A percentile compares a stretch with the other conserved stretches of the same genome.
phyloP scores from a whole-genome alignment of 805 yeast species.

The Martiniozyma abietophila region DNA sequence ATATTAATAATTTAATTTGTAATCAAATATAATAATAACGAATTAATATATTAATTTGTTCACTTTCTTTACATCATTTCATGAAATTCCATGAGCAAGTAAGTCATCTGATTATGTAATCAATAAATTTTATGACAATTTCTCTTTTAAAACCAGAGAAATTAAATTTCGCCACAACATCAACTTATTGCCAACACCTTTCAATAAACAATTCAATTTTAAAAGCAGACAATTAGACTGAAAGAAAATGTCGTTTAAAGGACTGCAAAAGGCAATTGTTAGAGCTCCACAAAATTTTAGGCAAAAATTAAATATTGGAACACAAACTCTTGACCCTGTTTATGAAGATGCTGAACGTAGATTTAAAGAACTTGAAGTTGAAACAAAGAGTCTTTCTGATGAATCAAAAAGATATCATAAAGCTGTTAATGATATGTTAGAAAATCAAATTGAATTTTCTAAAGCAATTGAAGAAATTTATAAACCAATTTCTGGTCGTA shows the following conservation, averaged over 20 bases:
- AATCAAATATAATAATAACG: too few species aligned
- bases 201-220: too few species aligned
- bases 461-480: slow-evolving; percentile 91
- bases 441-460: slow-evolving; percentile 91
- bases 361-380: slow-evolving; percentile 83
- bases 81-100: too few species aligned
- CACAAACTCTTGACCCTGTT: slow-evolving; percentile 70
- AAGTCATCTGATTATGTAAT: too few species aligned
- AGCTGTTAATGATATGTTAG: slow-evolving; percentile 90
- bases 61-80: too few species aligned
- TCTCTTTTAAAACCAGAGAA: not conserved
- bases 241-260: slow-evolving; percentile 83
- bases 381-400: slow-evolving; percentile 80
- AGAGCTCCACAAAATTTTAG: slow-evolving; percentile 90
- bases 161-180: not conserved
- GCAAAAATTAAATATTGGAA: slow-evolving; percentile 88
- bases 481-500: slow-evolving; percentile 89
- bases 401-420: slow-evolving; percentile 85
- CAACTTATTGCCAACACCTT: not conserved
- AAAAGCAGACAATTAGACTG: too few species aligned
- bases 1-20: too few species aligned
- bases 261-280: slow-evolving; percentile 67
- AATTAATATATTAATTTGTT: too few species aligned
- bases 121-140: too few species aligned
- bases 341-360: slow-evolving; percentile 94